Percentiles rank a stretch among this genome's conserved stretches.
phyloP scores from a whole-genome alignment of 768 basidiomycete species.

The Cystobasidium onofrii region DNA sequence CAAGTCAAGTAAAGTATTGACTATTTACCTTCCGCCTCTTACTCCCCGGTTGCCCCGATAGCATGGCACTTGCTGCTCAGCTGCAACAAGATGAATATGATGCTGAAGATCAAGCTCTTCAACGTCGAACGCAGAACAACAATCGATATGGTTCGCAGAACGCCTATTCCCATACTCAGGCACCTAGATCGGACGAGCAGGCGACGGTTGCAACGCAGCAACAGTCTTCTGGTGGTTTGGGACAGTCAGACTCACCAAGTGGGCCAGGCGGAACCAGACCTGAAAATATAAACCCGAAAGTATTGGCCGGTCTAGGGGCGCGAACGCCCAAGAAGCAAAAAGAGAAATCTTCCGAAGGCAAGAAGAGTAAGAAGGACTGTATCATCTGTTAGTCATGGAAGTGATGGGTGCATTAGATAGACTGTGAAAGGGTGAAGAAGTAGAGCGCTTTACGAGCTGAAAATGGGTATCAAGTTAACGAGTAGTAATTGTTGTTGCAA shows the following conservation, averaged over 20 bases:
- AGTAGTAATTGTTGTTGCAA: too few relatives aligned
- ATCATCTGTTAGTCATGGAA: conserved; percentile 3
- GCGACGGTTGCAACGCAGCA: not conserved
- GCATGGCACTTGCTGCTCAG: conserved; percentile 62
- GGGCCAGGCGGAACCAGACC: conserved; percentile 39
- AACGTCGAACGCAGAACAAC: conserved; percentile 25
- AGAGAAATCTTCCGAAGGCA: conserved; percentile 35
- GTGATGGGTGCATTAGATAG: not conserved
- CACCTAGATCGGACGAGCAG: not conserved
- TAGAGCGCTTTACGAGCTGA: too few relatives aligned
- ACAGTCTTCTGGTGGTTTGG: too few relatives aligned
- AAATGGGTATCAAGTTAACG: too few relatives aligned
- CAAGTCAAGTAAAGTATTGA: not conserved
- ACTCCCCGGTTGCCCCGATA: conserved; percentile 43
- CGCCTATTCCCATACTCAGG: not conserved
- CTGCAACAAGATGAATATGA: conserved; percentile 75
- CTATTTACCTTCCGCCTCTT: not conserved
- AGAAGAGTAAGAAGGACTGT: conserved; percentile 47
- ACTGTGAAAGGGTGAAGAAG: too few relatives aligned
- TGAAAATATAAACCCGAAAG: not conserved
- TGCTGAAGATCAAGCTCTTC: conserved; percentile 41
- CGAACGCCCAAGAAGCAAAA: conserved; percentile 41
- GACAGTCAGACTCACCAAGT: conserved; percentile 44
- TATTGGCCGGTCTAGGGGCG: not conserved
- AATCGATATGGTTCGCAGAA: conserved; percentile 9